Conservation (phyloP, 192 early-diverging fungal species). For the Rhizophagus prolifer region DNA sequence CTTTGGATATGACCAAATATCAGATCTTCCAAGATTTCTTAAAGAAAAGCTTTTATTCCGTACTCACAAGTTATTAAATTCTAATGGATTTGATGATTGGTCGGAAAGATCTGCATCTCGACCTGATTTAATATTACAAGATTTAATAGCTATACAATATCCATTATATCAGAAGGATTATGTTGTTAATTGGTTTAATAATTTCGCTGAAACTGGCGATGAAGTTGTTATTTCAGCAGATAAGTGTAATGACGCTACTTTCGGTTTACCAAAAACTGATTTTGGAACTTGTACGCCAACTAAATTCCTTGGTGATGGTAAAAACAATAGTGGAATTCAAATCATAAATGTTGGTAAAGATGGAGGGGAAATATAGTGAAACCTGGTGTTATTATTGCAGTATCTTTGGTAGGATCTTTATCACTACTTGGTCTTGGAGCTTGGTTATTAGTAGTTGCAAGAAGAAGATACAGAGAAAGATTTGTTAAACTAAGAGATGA, state of each 20-base stretch:
- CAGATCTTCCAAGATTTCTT: constrained; percentile 18
- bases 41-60: constrained; percentile 22
- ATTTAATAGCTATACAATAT: constrained; percentile 35
- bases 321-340: background rate
- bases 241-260: background rate
- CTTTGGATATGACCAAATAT: background rate
- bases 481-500: constrained; percentile 25
- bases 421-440: background rate
- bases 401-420: background rate
- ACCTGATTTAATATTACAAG: constrained; percentile 32
- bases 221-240: background rate
- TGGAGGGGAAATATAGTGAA: background rate
- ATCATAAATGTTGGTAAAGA: background rate
- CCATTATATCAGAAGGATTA: constrained; percentile 28
- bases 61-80: constrained; percentile 7
- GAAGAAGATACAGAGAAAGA: constrained; percentile 22
- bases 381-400: background rate
- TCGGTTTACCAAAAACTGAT: background rate
- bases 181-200: constrained; percentile 17
- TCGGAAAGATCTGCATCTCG: constrained; percentile 20
- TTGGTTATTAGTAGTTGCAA: background rate
- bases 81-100: constrained; percentile 26
- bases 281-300: background rate
- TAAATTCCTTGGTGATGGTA: background rate
- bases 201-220: constrained; percentile 12